Evolutionary conservation across 1,284 basidiomycete genomes (phyloP).

Genomic region (Coriolopsis trogii): DNA sequence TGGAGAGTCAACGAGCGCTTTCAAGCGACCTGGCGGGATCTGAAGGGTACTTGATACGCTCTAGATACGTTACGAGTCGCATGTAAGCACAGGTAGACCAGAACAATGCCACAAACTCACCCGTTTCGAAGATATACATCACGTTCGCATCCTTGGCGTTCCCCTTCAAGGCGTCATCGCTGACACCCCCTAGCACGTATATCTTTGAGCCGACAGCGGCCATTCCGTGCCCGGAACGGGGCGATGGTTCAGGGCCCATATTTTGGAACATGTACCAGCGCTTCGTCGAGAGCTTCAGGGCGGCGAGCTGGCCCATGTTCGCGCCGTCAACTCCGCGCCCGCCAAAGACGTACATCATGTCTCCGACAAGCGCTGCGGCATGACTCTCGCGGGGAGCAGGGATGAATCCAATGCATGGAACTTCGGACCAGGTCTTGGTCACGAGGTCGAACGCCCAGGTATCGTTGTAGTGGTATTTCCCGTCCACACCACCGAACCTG

Average conservation of each 20-base stretch:
- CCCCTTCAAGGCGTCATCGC: conserved; percentile 25
- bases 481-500: conserved; percentile 97
- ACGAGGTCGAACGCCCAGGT: conserved; percentile 92
- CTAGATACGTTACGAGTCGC: conserved; percentile 43
- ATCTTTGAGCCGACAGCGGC: conserved; percentile 66
- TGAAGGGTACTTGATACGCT: conserved; percentile 55
- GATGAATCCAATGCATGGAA: conserved; percentile 94
- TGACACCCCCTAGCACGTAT: conserved; percentile 72
- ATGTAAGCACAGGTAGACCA: conserved; percentile 10
- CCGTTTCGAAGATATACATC: conserved; percentile 88
- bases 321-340: conserved; percentile 95
- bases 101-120: conserved; percentile 49
- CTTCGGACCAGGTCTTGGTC: conserved; percentile 84
- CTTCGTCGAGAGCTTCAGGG: conserved; percentile 91
- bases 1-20: too few relatives aligned
- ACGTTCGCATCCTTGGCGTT: conserved; percentile 72
- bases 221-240: conserved; percentile 72
- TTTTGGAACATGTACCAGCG: conserved; percentile 84
- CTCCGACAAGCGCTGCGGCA: conserved; percentile 89
- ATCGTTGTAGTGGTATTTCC: conserved; percentile 97
- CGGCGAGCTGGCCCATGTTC: conserved; percentile 90
- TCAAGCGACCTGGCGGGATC: too few relatives aligned
- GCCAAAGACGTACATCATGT: conserved; percentile 81
- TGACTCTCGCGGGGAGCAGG: conserved; percentile 96
- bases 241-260: conserved; percentile 72